These are phyloP conservation scores for Helotiales sp. DNA, from an alignment of 2,329 filamentous ascomycete genomes.

Conservation along the genomic window DNA sequence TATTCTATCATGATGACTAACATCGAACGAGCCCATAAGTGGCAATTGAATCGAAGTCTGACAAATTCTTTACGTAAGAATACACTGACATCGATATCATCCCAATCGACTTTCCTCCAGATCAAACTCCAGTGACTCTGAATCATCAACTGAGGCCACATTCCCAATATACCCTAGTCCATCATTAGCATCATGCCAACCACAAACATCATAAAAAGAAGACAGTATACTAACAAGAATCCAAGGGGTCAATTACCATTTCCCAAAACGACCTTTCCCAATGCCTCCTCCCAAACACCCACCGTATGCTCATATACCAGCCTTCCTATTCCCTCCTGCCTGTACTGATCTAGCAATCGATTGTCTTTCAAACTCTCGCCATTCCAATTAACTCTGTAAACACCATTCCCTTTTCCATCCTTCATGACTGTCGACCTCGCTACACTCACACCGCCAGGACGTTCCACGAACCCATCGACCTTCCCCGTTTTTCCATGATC, in stretches of 20 bases:
- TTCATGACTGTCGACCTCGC: constrained; percentile 32
- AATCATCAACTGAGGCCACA: background rate
- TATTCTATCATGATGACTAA: background rate
- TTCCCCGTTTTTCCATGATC: constrained; percentile 4
- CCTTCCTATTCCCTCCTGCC: constrained; percentile 30
- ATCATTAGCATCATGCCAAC: background rate
- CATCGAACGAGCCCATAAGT: background rate
- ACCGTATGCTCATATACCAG: constrained; percentile 38
- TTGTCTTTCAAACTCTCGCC: constrained; percentile 20
- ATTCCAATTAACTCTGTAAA: constrained; percentile 25
- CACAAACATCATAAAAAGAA: background rate
- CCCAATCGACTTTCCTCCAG: background rate
- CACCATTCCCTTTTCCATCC: constrained; percentile 32
- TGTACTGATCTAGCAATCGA: constrained; percentile 32
- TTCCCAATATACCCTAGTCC: background rate
- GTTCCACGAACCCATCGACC: constrained; percentile 11
- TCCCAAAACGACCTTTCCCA: background rate
- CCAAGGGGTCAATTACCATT: constrained; percentile 3
- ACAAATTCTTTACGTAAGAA: background rate
- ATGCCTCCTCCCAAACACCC: constrained; percentile 18
- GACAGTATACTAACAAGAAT: background rate
- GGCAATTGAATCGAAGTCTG: background rate
- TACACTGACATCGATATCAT: background rate
- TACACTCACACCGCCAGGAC: constrained; percentile 8
- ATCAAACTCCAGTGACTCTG: constrained; percentile 1